These are phyloP conservation scores for Cladosporium halotolerans DNA, from an alignment of 2,329 filamentous ascomycete species.

Conservation along the genomic window DNA sequence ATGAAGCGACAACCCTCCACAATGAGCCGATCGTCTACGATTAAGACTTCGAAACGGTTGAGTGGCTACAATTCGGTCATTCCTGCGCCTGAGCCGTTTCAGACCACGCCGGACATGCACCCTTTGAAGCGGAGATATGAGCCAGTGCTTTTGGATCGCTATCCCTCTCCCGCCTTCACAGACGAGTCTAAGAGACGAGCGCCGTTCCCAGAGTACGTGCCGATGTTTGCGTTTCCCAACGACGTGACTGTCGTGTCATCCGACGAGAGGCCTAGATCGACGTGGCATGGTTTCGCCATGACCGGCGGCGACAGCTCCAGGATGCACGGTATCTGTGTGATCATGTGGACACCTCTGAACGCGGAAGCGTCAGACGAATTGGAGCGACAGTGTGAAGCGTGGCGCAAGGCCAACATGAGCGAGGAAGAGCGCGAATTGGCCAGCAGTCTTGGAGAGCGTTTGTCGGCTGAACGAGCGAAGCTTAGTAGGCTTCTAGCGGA, in stretches of 20 bases:
- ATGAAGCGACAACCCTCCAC: constrained; percentile 77
- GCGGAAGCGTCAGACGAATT: constrained; percentile 75
- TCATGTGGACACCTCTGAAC: constrained; percentile 85
- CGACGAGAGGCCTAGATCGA: constrained; percentile 88
- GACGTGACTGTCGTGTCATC: constrained; percentile 95
- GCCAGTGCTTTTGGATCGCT: constrained; percentile 89
- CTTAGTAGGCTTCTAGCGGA: constrained; percentile 80
- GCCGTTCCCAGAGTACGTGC: constrained; percentile 91
- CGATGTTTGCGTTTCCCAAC: constrained; percentile 98
- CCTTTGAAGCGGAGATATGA: constrained; percentile 90
- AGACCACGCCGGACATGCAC: constrained; percentile 88
- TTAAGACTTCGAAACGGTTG: constrained; percentile 77
- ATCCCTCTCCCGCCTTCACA: constrained; percentile 73
- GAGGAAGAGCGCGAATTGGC: constrained; percentile 86
- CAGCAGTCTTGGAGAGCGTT: constrained; percentile 78
- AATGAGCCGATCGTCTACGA: constrained; percentile 61
- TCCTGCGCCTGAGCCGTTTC: constrained; percentile 82
- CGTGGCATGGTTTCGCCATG: constrained; percentile 99
- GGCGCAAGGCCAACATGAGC: constrained; percentile 65
- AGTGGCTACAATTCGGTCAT: constrained; percentile 99
- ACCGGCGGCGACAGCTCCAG: constrained; percentile 88
- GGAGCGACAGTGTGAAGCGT: constrained; percentile 55
- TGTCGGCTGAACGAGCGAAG: constrained; percentile 82
- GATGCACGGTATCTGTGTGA: constrained; percentile 84
- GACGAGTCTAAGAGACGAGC: constrained; percentile 77